Evolutionary conservation across 345 rosid genomes (phyloP), one percentile per base, ranked within the genome.

Genomic region (Odontarrhena argentea): DNA sequence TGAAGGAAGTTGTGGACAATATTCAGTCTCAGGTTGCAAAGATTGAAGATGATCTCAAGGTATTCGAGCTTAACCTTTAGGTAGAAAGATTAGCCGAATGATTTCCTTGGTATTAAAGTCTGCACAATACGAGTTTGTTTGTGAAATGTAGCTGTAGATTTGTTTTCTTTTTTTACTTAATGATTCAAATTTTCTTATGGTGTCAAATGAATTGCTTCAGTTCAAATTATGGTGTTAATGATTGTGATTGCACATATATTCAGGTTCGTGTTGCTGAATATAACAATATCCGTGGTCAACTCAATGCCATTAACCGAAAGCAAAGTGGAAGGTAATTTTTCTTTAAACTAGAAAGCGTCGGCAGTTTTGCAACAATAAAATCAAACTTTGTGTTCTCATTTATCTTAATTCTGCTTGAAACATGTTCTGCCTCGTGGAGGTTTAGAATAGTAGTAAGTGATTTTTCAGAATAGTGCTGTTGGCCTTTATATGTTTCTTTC

Each of bases 31-130:
- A 83, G 74, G 96, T 89, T 42, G 82, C 87, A 18, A 95, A 87
- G 85, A 87, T 91, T 66, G 99, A 95, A 77, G 99, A 95, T 87
- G 98, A 95, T 84, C 97, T 95, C 76, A 95, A 95, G 99, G 99
- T 91, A 80, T 14, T 47, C 10, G 4, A 9, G 34, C 69, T 68
- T 13, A 1, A 43, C 28, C 14, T 56, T 6, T 37, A 51, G 34
- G 55, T 2, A 55, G 54, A 5, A 14, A 13, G 22, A 34, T 48
- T 55, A 41, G 5, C 6, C 2, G 2, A 50, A 65, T 58, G 49
- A 5, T 36, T 51, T 36, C 2, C 2, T 57, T 58, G 14, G 35
- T 52, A 49, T 57, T 3, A 2, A 43, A 34, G 9, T 55, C 44
- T 43, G 24, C 49, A 24, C 47, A 35, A 10, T 58, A 9, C 9